These are phyloP conservation scores for Suhomyces ambrosiae DNA, from an alignment of 1,139 yeast species.

Conservation along the genomic window DNA sequence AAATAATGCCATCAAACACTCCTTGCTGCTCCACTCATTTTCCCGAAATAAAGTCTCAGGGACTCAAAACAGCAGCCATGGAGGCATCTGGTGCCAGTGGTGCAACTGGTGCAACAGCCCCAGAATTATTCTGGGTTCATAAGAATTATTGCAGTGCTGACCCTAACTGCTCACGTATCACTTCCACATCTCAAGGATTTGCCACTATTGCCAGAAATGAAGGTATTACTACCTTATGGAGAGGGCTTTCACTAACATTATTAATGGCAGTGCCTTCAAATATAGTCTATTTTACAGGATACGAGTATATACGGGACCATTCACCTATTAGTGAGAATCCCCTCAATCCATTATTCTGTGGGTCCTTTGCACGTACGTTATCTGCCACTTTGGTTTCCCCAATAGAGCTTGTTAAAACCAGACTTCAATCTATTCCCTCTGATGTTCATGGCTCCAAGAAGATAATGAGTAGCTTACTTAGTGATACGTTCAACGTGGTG, in stretches of 20 bases:
- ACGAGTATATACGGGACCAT: constrained; percentile 78
- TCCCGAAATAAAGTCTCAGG: constrained; percentile 3
- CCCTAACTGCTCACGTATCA: constrained; percentile 38
- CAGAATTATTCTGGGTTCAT: constrained; percentile 45
- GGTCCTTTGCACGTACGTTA: constrained; percentile 77
- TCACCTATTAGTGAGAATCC: constrained; percentile 58
- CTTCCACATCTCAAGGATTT: constrained; percentile 75
- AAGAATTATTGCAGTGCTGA: constrained; percentile 40
- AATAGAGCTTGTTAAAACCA: constrained; percentile 79
- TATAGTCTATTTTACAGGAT: constrained; percentile 91
- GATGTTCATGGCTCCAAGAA: constrained; percentile 26
- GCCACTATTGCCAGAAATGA: constrained; percentile 65
- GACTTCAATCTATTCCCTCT: constrained; percentile 82
- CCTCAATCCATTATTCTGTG: constrained; percentile 81
- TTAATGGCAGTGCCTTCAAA: constrained; percentile 93
- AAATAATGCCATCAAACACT: constrained; percentile 46
- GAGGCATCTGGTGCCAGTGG: no score
- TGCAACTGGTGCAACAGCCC: constrained; percentile 7
- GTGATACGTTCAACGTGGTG: constrained; percentile 60
- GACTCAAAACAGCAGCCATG: no score
- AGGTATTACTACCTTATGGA: constrained; percentile 79
- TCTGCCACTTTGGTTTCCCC: constrained; percentile 91
- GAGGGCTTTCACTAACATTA: constrained; percentile 83
- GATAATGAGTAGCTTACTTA: constrained; percentile 50
- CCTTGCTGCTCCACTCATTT: constrained; percentile 32